Evolutionary conservation across 345 rosid species (phyloP).

Genomic region (Hypericum perforatum): DNA sequence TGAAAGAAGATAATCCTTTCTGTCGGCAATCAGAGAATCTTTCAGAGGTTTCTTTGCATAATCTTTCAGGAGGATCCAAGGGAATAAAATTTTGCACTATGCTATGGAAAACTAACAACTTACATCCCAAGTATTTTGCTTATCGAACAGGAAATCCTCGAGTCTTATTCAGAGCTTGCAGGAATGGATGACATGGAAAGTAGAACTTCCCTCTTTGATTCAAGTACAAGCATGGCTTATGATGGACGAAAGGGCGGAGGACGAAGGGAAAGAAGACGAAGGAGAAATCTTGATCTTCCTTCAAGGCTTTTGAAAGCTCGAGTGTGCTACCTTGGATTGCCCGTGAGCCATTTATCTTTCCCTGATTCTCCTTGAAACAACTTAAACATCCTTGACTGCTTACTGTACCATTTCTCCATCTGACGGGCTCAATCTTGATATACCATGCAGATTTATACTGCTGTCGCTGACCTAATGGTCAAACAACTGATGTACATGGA

Average conservation of each 20-base stretch:
- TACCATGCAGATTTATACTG: slow-evolving; percentile 70
- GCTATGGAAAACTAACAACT: not conserved
- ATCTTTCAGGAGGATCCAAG: slow-evolving; percentile 3
- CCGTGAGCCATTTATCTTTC: slow-evolving; percentile 36
- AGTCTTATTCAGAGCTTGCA: slow-evolving; percentile 47
- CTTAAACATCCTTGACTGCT: not conserved
- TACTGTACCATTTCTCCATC: not conserved
- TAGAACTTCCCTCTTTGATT: slow-evolving; percentile 45
- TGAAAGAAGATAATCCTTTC: slow-evolving; percentile 70
- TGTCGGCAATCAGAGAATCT: slow-evolving; percentile 55
- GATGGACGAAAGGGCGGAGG: slow-evolving; percentile 38
- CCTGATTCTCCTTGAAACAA: not conserved
- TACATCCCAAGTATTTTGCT: not conserved
- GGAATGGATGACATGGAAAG: slow-evolving; percentile 44
- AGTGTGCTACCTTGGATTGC: slow-evolving; percentile 82
- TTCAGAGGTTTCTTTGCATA: slow-evolving; percentile 45
- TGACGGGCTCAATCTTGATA: slow-evolving; percentile 6
- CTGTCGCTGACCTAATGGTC: slow-evolving; percentile 80
- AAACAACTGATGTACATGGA: slow-evolving; percentile 85
- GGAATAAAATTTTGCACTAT: not conserved
- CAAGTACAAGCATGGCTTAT: slow-evolving; percentile 62
- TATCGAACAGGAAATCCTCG: slow-evolving; percentile 53
- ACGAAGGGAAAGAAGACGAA: slow-evolving; percentile 45
- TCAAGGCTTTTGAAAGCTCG: slow-evolving; percentile 85
- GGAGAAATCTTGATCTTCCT: slow-evolving; percentile 78